Conservation (phyloP, 2,329 filamentous ascomycete genomes). For the Alternaria consortialis region DNA sequence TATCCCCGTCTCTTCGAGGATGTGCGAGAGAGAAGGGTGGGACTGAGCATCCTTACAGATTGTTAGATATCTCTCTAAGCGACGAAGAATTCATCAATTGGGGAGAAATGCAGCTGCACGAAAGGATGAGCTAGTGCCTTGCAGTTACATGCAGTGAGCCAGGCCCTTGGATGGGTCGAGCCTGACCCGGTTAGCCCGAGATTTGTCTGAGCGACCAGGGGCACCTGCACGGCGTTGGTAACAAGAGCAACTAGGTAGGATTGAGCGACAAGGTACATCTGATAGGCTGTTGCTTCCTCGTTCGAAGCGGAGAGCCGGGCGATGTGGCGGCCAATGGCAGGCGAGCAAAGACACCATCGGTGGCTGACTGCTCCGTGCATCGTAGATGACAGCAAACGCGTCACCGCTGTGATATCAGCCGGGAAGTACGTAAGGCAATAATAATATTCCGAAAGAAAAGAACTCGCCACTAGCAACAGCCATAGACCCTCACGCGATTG, state of each 20-base stretch:
- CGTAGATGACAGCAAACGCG: background rate
- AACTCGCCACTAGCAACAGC: background rate
- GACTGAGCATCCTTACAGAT: constrained; percentile 5
- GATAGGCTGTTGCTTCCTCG: too few species aligned
- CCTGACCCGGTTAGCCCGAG: constrained; percentile 32
- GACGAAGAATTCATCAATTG: constrained; percentile 49
- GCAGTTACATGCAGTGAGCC: constrained; percentile 47
- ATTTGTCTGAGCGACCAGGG: constrained; percentile 37
- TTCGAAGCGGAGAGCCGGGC: too few species aligned
- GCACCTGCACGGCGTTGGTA: constrained; percentile 38
- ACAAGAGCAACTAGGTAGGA: constrained; percentile 25
- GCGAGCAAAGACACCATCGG: too few species aligned
- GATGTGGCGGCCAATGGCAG: too few species aligned
- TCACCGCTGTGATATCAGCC: background rate
- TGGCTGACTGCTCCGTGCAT: background rate
- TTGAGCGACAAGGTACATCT: too few species aligned
- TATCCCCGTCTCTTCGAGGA: too few species aligned
- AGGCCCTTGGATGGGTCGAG: constrained; percentile 44
- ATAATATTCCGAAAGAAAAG: background rate
- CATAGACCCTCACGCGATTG: background rate
- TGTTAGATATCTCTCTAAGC: constrained; percentile 45
- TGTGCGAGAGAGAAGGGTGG: too few species aligned
- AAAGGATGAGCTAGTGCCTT: constrained; percentile 46
- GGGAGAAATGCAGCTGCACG: constrained; percentile 39
- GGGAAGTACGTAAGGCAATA: background rate